Percentiles rank a stretch among this genome's conserved stretches.
Conservation (phyloP, 148 eudicot species). For the Euryodendron excelsum region DNA sequence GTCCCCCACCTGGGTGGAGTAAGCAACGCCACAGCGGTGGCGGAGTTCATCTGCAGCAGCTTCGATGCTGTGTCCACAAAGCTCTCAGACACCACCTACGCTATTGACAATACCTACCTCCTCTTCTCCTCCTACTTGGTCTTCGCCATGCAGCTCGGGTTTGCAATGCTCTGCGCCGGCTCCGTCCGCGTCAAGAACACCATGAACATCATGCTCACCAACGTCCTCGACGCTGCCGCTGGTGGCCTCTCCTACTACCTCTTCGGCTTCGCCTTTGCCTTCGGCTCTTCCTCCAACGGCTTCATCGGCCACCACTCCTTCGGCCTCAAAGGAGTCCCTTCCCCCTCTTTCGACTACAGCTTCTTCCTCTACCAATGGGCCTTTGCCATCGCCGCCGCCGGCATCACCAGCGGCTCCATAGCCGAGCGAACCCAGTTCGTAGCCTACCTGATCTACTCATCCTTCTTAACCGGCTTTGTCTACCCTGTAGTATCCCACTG, state of each 20-base stretch:
- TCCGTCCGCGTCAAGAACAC: slow-evolving; percentile 58
- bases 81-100: slow-evolving; percentile 42
- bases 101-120: slow-evolving; percentile 48
- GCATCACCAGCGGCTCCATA: slow-evolving; percentile 45
- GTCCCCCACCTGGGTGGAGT: slow-evolving; percentile 23
- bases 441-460: slow-evolving; percentile 43
- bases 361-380: slow-evolving; percentile 48
- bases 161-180: slow-evolving; percentile 64
- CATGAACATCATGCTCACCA: slow-evolving; percentile 63
- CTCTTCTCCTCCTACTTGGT: slow-evolving; percentile 53
- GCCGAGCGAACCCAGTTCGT: slow-evolving; percentile 52
- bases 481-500: slow-evolving; percentile 47
- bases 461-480: slow-evolving; percentile 44
- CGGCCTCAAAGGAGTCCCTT: slow-evolving; percentile 27
- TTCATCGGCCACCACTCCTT: slow-evolving; percentile 46
- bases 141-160: slow-evolving; percentile 58
- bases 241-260: slow-evolving; percentile 53
- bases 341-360: slow-evolving; percentile 24
- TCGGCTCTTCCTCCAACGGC: slow-evolving; percentile 39
- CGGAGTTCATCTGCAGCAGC: slow-evolving; percentile 19
- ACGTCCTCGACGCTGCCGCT: slow-evolving; percentile 58
- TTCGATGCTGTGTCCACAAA: slow-evolving; percentile 5
- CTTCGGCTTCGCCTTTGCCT: slow-evolving; percentile 53
- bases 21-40: slow-evolving; percentile 39
- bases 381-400: slow-evolving; percentile 51